Evolutionary conservation across 768 basidiomycete genomes (phyloP), one percentile per base, ranked within the genome.

Genomic region (Mycena chlorophos): DNA sequence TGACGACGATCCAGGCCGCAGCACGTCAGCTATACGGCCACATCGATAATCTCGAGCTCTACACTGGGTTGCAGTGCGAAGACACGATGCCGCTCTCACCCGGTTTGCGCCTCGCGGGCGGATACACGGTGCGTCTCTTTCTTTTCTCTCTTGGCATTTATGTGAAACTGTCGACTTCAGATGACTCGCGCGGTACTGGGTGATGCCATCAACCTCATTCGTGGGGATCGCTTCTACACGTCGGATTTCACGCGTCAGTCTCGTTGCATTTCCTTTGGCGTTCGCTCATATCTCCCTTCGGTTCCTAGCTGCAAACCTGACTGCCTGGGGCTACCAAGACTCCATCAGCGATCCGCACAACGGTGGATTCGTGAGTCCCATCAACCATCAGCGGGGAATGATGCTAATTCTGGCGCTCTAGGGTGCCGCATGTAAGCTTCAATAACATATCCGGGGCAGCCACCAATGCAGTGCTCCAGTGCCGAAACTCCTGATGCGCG

Each of bases 91-190:
- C 66, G 1, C 69, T 78, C 8, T 73, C 72, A 31, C 74, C 76
- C 2, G 86, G 84, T 3, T 78, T 81, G 13, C 16, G 85, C 80
- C 49, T 68, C 82, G 83, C 83, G 60, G 82, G 83, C 3, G 84
- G 84, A n/a, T 87, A 81, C 66, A 87, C 87, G 4, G 69, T 70
- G 46, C 23, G 65, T 52, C 40, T 43, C 48, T 20, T 54, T 40
- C 22, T 37, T 23, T 28, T 5, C 1, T 27, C 30, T 17, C 13
- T 4, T 43, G 26, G 16, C 16, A 12, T 5, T 10, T n/a, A 2
- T 5, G 22, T 19, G 5, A 20, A 20, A 12, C 22, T 10, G 26
- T 38, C 19, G 23, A 20, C 1, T 25, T 2, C 43, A 77, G 75
- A 78, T 75, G 53, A 76, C 78, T 28, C 69, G 80, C 22, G 79